These are phyloP conservation scores for Cucurbita moschata DNA, from an alignment of 306 rosid genomes.

Conservation along the genomic window DNA sequence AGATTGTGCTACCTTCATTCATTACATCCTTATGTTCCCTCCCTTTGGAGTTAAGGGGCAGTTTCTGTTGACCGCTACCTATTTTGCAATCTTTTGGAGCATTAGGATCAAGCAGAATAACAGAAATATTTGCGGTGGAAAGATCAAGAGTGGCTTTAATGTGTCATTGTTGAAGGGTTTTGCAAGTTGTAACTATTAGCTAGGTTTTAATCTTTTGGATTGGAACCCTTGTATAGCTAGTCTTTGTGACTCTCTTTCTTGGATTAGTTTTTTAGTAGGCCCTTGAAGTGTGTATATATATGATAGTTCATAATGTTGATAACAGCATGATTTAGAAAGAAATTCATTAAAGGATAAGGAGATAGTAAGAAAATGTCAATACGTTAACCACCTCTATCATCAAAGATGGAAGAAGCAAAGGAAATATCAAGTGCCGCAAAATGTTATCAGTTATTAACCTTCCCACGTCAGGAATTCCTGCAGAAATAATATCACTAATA, in stretches of 20 bases:
- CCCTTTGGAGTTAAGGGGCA: not conserved
- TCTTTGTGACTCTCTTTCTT: not conserved
- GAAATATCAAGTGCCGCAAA: conserved; percentile 66
- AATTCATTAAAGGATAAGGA: not conserved
- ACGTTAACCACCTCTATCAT: conserved; percentile 36
- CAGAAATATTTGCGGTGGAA: not conserved
- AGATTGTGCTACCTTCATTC: not conserved
- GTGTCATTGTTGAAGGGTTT: too few relatives aligned
- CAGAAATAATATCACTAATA: conserved; percentile 77
- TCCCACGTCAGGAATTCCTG: conserved; percentile 92
- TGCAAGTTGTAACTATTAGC: not conserved
- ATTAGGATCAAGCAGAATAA: too few relatives aligned
- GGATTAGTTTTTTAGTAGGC: not conserved
- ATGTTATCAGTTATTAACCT: conserved; percentile 59
- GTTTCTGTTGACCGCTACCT: not conserved
- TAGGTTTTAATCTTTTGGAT: too few relatives aligned
- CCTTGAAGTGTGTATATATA: not conserved
- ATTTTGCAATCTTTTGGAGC: not conserved
- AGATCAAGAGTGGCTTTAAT: not conserved
- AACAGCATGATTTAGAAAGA: conserved; percentile 2
- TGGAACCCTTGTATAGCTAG: not conserved
- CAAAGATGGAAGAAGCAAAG: conserved; percentile 75
- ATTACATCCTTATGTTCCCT: not conserved
- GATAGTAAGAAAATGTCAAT: conserved; percentile 17
- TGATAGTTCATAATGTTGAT: not conserved